A percentile compares a stretch with the other conserved stretches of the same genome.
Evolutionary conservation across 2,329 filamentous ascomycete genomes (phyloP).

Genomic region (Scedosporium aurantiacum): DNA sequence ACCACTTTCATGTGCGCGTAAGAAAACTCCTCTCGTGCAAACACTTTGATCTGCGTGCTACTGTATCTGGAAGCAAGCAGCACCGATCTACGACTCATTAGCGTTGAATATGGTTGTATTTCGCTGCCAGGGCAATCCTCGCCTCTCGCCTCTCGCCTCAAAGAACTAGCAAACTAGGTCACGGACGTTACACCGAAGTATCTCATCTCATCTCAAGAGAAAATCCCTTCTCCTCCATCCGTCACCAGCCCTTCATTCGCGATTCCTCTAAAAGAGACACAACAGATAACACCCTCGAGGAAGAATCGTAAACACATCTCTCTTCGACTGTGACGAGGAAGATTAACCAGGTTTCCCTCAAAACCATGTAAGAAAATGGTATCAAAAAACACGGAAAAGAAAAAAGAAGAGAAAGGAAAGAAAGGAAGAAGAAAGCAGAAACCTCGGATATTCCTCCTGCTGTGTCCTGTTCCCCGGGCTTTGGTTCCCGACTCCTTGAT

Average conservation of each 20-base stretch:
- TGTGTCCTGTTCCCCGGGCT: background rate
- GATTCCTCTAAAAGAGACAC: no score
- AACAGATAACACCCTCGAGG: no score
- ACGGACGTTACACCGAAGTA: no score
- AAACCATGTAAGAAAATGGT: background rate
- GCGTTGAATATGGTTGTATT: background rate
- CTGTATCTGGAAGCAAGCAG: no score
- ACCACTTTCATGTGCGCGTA: background rate
- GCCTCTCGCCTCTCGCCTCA: background rate
- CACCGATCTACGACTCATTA: background rate
- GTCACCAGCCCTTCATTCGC: background rate
- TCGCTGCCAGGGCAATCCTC: background rate
- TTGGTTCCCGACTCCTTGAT: background rate
- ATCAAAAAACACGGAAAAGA: background rate
- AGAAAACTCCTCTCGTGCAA: background rate
- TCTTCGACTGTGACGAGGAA: background rate
- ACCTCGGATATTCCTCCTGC: background rate
- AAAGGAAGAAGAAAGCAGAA: background rate
- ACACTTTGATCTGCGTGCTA: background rate
- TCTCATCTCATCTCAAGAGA: background rate
- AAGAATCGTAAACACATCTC: background rate
- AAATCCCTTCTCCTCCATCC: background rate
- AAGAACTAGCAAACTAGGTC: no score
- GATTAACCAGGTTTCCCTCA: background rate
- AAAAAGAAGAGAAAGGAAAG: background rate